Evolutionary conservation across 805 yeast species (phyloP).

Genomic region (Torulaspora microellipsoides): DNA sequence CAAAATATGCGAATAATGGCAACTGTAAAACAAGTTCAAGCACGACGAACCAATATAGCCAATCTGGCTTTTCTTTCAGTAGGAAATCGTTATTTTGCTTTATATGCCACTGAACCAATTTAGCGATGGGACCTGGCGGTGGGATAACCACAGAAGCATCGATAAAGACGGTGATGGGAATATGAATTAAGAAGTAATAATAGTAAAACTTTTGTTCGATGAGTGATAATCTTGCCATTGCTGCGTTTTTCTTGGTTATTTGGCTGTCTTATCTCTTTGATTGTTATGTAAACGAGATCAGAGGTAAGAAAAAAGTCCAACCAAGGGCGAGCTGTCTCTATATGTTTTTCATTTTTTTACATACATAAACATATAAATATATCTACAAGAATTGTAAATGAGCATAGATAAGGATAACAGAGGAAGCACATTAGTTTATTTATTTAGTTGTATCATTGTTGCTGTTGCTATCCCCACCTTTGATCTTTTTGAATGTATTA

Average conservation of each 20-base stretch:
- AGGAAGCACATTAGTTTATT: neutral
- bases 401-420: too few species aligned
- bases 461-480: slow-evolving; percentile 23
- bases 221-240: slow-evolving; percentile 8
- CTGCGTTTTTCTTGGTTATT: neutral
- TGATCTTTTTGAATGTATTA: slow-evolving; percentile 50
- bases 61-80: slow-evolving; percentile 51
- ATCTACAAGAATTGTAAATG: too few species aligned
- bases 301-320: too few species aligned
- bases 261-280: neutral
- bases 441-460: neutral
- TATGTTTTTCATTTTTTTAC: too few species aligned
- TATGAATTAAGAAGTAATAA: slow-evolving; percentile 56
- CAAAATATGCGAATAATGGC: slow-evolving; percentile 61
- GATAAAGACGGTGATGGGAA: slow-evolving; percentile 68
- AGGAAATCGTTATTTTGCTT: slow-evolving; percentile 66
- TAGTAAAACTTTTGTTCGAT: slow-evolving; percentile 38
- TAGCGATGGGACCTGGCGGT: slow-evolving; percentile 44
- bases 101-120: slow-evolving; percentile 56
- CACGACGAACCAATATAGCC: slow-evolving; percentile 70
- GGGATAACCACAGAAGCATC: slow-evolving; percentile 65
- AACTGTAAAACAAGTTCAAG: slow-evolving; percentile 72
- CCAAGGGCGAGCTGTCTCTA: too few species aligned
- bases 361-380: too few species aligned
- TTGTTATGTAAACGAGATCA: too few species aligned